A percentile compares a stretch with the other conserved stretches of the same genome.
phyloP scores from a whole-genome alignment of 148 eudicot species.

The Silene conica region DNA sequence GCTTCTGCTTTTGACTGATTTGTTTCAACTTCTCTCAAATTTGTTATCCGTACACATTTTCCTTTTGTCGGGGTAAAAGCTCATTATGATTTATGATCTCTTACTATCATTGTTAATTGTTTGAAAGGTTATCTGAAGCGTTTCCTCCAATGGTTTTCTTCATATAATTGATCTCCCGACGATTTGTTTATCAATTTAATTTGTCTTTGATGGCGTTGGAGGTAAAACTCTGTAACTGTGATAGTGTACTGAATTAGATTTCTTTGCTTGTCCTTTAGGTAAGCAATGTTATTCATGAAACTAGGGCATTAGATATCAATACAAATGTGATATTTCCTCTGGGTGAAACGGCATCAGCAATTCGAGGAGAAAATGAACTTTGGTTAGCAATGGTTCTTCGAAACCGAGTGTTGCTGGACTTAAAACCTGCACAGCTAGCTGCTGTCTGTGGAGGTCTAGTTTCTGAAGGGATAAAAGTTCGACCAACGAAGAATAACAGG shows the following conservation, averaged over 20 bases:
- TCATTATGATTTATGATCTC: neutral
- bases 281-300: conserved; percentile 90
- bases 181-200: neutral
- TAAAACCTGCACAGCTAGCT: conserved; percentile 95
- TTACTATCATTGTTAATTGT: neutral
- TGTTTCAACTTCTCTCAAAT: neutral
- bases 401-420: conserved; percentile 61
- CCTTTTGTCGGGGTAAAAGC: neutral
- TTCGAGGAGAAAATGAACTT: conserved; percentile 98
- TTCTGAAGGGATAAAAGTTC: conserved; percentile 92
- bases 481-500: conserved; percentile 92
- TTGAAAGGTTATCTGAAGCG: conserved; percentile 4
- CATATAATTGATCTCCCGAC: conserved; percentile 2
- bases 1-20: conserved; percentile 2
- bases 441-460: conserved; percentile 90
- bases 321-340: conserved; percentile 82
- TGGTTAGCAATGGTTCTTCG: conserved; percentile 98
- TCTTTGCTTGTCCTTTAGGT: conserved; percentile 37
- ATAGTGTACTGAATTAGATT: neutral
- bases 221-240: neutral
- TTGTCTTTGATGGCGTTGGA: neutral
- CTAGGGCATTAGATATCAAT: conserved; percentile 88
- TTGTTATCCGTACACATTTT: neutral
- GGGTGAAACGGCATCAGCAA: conserved; percentile 97
- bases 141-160: conserved; percentile 3